Conservation (phyloP, 2,329 filamentous ascomycete genomes). For the Clathrospora elynae region DNA sequence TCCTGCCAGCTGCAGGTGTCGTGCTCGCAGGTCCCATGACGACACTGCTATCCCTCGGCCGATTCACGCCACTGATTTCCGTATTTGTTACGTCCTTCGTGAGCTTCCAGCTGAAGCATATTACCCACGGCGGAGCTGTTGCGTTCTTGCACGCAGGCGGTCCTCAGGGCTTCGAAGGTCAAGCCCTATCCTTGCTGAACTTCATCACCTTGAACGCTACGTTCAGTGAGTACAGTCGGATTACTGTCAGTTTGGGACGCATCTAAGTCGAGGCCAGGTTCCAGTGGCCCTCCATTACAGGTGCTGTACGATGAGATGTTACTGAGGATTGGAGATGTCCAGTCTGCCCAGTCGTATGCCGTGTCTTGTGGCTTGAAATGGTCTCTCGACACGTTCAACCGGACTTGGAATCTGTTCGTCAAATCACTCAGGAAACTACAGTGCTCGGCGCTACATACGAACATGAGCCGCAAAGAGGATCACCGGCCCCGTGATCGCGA, state of each 20-base stretch:
- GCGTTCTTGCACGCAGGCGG: not conserved
- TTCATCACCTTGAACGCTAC: slow-evolving; percentile 5
- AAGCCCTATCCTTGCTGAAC: slow-evolving; percentile 5
- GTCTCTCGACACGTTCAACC: not conserved
- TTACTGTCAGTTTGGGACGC: not conserved
- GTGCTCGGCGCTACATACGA: not conserved
- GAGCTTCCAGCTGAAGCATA: not conserved
- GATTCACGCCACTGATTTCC: not conserved
- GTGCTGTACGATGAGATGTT: not conserved
- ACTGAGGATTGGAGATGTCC: not conserved
- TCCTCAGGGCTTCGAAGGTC: not conserved
- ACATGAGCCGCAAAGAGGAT: not conserved
- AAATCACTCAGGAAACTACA: not conserved
- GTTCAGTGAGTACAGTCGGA: not conserved
- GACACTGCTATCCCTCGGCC: not conserved
- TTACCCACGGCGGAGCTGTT: not conserved
- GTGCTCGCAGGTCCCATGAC: not conserved
- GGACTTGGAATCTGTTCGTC: not conserved
- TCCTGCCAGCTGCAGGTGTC: not conserved
- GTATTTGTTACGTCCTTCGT: not conserved
- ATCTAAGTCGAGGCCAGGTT: slow-evolving; percentile 1
- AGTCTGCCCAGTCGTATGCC: not conserved
- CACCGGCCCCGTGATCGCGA: not conserved
- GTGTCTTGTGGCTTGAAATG: not conserved
- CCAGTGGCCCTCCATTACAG: not conserved